Conservation (phyloP, 2,329 filamentous ascomycete genomes). For the Penicillium sp. region DNA sequence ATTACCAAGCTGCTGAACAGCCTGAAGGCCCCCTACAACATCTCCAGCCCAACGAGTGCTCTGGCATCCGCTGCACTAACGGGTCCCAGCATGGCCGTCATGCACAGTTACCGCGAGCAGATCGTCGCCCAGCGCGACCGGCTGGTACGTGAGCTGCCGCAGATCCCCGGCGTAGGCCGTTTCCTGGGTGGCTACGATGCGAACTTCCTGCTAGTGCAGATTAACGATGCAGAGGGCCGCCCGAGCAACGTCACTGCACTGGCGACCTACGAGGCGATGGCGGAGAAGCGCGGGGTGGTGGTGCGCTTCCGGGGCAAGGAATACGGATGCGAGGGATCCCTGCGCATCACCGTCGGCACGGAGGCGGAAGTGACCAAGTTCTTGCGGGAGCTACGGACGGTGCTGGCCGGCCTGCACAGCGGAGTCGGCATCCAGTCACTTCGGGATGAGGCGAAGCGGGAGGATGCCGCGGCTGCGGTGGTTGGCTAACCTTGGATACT, state of each 20-base stretch:
- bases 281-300: conserved; percentile 82
- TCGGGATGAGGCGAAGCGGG: conserved; percentile 43
- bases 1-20: conserved; percentile 81
- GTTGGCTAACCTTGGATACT: conserved; percentile 11
- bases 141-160: conserved; percentile 66
- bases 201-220: conserved; percentile 89
- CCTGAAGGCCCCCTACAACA: conserved; percentile 94
- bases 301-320: conserved; percentile 93
- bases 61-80: conserved; percentile 71
- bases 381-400: conserved; percentile 59
- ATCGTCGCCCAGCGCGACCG: conserved; percentile 75
- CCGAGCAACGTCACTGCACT: conserved; percentile 76
- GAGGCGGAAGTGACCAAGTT: conserved; percentile 79
- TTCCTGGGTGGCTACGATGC: conserved; percentile 74
- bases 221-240: conserved; percentile 64
- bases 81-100: conserved; percentile 62
- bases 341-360: conserved; percentile 89
- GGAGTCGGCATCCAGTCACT: conserved; percentile 32
- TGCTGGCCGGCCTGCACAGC: conserved; percentile 49
- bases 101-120: conserved; percentile 64
- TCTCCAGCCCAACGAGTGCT: conserved; percentile 79
- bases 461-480: conserved; percentile 41
- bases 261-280: conserved; percentile 76
- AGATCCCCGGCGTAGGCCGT: conserved; percentile 70
- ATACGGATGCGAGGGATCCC: conserved; percentile 77